Evolutionary conservation across 352 stramenopile genomes (phyloP).

Genomic region (Phytopythium aichiense): DNA sequence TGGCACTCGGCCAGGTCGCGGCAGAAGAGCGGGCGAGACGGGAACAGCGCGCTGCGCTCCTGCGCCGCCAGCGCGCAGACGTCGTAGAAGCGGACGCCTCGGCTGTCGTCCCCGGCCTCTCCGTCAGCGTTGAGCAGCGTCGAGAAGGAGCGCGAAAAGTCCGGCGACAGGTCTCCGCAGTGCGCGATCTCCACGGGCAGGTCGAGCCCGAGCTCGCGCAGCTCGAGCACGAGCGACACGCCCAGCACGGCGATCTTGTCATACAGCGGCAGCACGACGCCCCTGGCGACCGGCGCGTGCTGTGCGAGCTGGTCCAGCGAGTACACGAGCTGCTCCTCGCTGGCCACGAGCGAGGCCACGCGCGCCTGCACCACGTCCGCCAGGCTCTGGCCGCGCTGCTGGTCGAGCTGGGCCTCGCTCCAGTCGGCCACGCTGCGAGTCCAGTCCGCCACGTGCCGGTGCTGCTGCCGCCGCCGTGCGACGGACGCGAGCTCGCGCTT

Average conservation of each 20-base stretch:
- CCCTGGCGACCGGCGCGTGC: slow-evolving; percentile 25
- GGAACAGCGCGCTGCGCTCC: slow-evolving; percentile 21
- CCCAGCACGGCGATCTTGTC: slow-evolving; percentile 54
- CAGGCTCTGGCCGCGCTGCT: neutral
- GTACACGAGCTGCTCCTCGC: slow-evolving; percentile 29
- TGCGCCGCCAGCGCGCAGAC: slow-evolving; percentile 41
- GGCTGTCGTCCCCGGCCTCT: neutral
- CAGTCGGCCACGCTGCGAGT: neutral
- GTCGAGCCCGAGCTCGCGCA: slow-evolving; percentile 46
- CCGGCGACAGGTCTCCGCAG: slow-evolving; percentile 52
- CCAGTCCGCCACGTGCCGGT: neutral
- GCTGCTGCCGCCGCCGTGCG: neutral
- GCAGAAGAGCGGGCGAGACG: slow-evolving; percentile 47
- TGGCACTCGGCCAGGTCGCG: slow-evolving; percentile 34
- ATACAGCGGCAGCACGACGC: slow-evolving; percentile 64
- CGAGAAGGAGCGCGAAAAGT: slow-evolving; percentile 30
- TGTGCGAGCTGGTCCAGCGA: slow-evolving; percentile 22
- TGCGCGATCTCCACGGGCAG: slow-evolving; percentile 66
- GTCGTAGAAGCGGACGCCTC: slow-evolving; percentile 55
- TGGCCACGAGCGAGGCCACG: slow-evolving; percentile 17
- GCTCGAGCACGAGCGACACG: slow-evolving; percentile 56
- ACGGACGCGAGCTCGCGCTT: neutral
- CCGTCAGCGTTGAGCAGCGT: slow-evolving; percentile 15
- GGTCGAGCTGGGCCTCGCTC: neutral
- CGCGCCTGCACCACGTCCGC: slow-evolving; percentile 9